Conservation (phyloP, 108 stramenopile species). For the Discostella pseudostelligera region DNA sequence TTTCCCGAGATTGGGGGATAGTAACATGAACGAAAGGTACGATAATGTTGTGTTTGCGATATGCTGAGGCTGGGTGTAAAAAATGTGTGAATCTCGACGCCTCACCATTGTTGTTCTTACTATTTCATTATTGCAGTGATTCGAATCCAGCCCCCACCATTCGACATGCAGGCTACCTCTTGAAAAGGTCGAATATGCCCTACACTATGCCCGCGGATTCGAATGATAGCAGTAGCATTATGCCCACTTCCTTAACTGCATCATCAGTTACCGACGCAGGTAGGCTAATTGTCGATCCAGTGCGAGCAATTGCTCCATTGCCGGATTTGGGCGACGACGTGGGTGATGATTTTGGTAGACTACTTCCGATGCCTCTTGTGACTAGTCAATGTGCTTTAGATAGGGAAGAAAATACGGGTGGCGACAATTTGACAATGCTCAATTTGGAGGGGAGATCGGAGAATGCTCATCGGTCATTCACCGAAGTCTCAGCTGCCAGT, state of each 20-base stretch:
- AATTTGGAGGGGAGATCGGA: neutral
- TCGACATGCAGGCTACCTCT: conserved; percentile 42
- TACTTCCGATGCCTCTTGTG: neutral
- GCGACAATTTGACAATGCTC: neutral
- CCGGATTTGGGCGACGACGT: conserved; percentile 14
- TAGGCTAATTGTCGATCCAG: neutral
- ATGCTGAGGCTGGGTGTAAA: too few species aligned
- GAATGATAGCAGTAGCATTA: neutral
- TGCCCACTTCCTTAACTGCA: neutral
- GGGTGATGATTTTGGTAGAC: neutral
- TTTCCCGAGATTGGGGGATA: conserved; percentile 1
- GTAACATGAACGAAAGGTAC: conserved; percentile 7
- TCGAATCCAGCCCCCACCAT: conserved; percentile 12
- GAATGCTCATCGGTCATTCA: neutral
- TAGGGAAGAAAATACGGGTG: neutral
- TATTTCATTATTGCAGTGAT: too few species aligned
- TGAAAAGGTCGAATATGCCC: conserved; percentile 40
- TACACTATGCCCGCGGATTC: conserved; percentile 10
- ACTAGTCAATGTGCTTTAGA: neutral
- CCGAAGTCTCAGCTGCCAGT: too few species aligned
- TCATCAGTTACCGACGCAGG: neutral
- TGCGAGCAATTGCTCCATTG: conserved; percentile 9
- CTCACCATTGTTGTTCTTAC: too few species aligned
- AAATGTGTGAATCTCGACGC: too few species aligned
- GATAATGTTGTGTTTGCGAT: neutral